These are phyloP conservation scores for Eucalyptus cloeziana DNA, from an alignment of 345 rosid species.

Conservation along the genomic window DNA sequence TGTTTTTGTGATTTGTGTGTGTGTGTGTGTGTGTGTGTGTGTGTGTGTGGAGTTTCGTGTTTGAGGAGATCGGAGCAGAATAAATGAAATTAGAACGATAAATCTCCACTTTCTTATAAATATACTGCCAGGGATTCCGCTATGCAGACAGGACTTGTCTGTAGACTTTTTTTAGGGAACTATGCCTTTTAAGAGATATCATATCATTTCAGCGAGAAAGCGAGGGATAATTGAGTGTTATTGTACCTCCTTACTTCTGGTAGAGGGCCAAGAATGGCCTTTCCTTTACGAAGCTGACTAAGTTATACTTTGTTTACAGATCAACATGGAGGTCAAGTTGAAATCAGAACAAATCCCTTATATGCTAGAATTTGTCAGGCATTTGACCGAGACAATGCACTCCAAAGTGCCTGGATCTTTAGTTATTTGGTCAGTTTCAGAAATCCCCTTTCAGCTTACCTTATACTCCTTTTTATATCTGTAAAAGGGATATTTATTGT, in stretches of 20 bases:
- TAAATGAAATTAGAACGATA: not conserved
- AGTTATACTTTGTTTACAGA: slow-evolving; percentile 20
- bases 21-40: fast-evolving
- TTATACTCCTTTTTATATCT: not conserved
- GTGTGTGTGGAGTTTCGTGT: not conserved
- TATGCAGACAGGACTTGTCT: not conserved
- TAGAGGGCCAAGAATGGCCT: not conserved
- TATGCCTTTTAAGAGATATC: not conserved
- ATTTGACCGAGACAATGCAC: slow-evolving; percentile 64
- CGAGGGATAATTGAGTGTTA: not conserved
- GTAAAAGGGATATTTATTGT: not conserved
- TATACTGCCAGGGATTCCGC: not conserved
- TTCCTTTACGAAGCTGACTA: not conserved
- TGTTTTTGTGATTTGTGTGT: not conserved
- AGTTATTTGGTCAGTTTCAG: slow-evolving; percentile 55
- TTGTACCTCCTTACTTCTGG: not conserved
- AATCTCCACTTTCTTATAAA: not conserved
- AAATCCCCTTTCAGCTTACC: not conserved
- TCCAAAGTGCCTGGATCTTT: slow-evolving; percentile 54
- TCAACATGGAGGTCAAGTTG: slow-evolving; percentile 59
- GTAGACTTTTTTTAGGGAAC: not conserved
- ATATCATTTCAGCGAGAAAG: not conserved
- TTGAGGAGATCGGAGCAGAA: not conserved
- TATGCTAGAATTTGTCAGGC: slow-evolving; percentile 57
- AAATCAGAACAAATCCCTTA: slow-evolving; percentile 36